These are phyloP conservation scores for Nannizziopsis barbatae DNA, from an alignment of 2,329 filamentous ascomycete genomes.

Conservation along the genomic window DNA sequence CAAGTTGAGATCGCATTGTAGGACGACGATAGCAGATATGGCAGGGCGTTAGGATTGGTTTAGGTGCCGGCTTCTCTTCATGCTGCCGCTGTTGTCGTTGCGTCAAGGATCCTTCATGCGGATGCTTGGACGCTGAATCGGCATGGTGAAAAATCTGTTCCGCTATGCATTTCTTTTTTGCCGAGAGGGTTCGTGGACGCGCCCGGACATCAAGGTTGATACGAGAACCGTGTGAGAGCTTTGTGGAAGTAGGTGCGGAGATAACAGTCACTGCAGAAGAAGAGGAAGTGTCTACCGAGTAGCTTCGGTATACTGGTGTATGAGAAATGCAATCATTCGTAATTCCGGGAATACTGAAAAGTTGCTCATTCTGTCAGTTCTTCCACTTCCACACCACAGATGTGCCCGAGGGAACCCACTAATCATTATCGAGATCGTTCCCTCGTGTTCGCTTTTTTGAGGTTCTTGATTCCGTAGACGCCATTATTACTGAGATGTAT, in stretches of 20 bases:
- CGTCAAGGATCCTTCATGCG: not conserved
- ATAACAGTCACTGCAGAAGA: constrained; percentile 5
- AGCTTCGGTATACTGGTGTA: not conserved
- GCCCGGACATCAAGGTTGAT: constrained; percentile 9
- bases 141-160: constrained; percentile 6
- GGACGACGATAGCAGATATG: constrained; percentile 35
- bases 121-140: not conserved
- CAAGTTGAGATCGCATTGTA: constrained; percentile 30
- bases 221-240: constrained; percentile 8
- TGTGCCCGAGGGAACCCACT: not conserved
- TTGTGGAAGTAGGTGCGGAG: constrained; percentile 2
- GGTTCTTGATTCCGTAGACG: constrained; percentile 1
- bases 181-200: not conserved
- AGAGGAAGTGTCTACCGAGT: not conserved
- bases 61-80: not conserved
- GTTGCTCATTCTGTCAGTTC: not conserved
- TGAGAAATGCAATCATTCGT: not conserved
- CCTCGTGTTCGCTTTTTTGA: constrained; percentile 8
- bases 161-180: not conserved
- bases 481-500: not conserved
- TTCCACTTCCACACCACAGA: not conserved
- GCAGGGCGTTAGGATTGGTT: constrained; percentile 26
- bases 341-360: constrained; percentile 1
- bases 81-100: constrained; percentile 14
- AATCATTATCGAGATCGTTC: not conserved